Conservation (phyloP, 2,329 filamentous ascomycete species). For the Spiromastix sp. region DNA sequence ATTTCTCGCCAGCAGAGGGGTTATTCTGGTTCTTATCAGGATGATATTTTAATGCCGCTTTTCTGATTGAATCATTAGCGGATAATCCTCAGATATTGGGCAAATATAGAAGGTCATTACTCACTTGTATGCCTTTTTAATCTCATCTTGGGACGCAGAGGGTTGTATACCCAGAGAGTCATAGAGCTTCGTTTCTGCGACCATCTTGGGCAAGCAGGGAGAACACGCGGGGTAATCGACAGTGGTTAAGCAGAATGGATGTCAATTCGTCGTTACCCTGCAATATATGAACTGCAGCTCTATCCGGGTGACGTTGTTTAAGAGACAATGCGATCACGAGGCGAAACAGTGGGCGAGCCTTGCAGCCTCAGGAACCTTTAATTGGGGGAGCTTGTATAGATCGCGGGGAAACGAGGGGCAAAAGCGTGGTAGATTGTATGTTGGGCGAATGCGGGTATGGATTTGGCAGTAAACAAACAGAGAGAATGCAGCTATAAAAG, state of each 20-base stretch:
- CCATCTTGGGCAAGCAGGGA: conserved; percentile 52
- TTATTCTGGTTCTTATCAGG: conserved; percentile 98
- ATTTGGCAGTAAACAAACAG: too few relatives aligned
- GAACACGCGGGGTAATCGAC: background rate
- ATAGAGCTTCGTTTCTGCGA: conserved; percentile 92
- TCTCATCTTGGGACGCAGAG: conserved; percentile 77
- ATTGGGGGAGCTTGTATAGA: too few relatives aligned
- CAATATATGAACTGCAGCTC: too few relatives aligned
- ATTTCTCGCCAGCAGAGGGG: conserved; percentile 75
- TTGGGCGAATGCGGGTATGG: too few relatives aligned
- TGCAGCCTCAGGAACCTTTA: too few relatives aligned
- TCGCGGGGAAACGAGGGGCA: too few relatives aligned
- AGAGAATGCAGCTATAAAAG: too few relatives aligned
- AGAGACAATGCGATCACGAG: too few relatives aligned
- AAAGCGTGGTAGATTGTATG: too few relatives aligned
- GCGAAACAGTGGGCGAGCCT: too few relatives aligned
- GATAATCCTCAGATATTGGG: background rate
- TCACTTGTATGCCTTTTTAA: conserved; percentile 91
- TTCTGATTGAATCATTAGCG: conserved; percentile 41
- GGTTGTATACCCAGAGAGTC: conserved; percentile 72
- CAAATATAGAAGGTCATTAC: background rate
- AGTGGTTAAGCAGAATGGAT: conserved; percentile 3
- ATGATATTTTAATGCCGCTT: conserved; percentile 83
- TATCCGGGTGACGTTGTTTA: too few relatives aligned
- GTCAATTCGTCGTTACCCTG: too few relatives aligned